These are phyloP conservation scores for Naematelia aurantialba DNA, from an alignment of 768 basidiomycete species.

Conservation along the genomic window DNA sequence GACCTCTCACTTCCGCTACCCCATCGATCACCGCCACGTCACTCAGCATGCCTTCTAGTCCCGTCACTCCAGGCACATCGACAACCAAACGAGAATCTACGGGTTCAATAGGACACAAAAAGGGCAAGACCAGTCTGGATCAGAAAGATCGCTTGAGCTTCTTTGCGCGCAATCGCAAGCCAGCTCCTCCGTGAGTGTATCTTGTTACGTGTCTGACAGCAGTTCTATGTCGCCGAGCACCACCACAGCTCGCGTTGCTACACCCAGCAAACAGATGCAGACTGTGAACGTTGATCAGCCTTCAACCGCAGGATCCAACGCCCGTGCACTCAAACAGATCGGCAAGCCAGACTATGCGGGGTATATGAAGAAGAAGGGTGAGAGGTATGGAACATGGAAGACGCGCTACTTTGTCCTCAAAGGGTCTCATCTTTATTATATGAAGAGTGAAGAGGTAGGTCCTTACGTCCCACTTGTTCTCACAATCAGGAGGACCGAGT, in stretches of 20 bases:
- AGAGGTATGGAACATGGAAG: conserved; percentile 91
- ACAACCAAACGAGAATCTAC: conserved; percentile 40
- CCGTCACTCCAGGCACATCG: conserved; percentile 36
- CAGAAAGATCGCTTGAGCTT: conserved; percentile 60
- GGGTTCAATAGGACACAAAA: conserved; percentile 46
- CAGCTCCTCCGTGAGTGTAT: conserved; percentile 62
- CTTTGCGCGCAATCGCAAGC: conserved; percentile 77
- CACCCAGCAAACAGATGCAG: conserved; percentile 32
- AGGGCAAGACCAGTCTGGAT: conserved; percentile 46
- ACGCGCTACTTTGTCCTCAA: conserved; percentile 85
- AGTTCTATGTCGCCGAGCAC: background rate
- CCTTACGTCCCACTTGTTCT: background rate
- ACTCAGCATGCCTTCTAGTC: conserved; percentile 37
- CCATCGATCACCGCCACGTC: conserved; percentile 25
- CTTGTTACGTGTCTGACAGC: background rate
- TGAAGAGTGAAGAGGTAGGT: conserved; percentile 64
- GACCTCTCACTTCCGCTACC: conserved; percentile 9
- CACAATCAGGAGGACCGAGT: conserved; percentile 70
- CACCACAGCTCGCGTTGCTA: conserved; percentile 10
- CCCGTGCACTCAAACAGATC: conserved; percentile 75
- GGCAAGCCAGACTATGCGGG: conserved; percentile 84
- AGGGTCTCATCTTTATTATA: conserved; percentile 81
- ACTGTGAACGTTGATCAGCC: conserved; percentile 31
- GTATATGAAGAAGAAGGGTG: conserved; percentile 95
- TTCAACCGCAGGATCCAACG: conserved; percentile 46